A percentile compares a stretch with the other conserved stretches of the same genome.
phyloP scores from a whole-genome alignment of 2,329 filamentous ascomycete species.

The Pyrenochaeta sp. region DNA sequence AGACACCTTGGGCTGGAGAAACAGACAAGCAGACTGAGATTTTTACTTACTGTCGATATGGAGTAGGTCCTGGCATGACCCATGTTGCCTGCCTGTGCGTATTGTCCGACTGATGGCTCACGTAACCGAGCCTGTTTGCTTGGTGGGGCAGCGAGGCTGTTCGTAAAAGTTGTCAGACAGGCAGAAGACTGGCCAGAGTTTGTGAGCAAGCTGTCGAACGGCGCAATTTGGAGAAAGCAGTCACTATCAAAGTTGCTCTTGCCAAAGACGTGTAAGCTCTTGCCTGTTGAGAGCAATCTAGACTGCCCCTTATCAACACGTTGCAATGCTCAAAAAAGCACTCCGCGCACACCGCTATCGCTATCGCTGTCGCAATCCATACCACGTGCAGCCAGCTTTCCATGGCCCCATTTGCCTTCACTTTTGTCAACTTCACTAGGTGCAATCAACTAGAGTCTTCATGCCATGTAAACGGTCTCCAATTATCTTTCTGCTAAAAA shows the following conservation, averaged over 20 bases:
- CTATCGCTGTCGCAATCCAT: slow-evolving; percentile 16
- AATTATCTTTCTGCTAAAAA: slow-evolving; percentile 9
- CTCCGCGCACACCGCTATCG: slow-evolving; percentile 30
- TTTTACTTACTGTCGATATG: slow-evolving; percentile 47
- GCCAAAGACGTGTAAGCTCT: slow-evolving; percentile 17
- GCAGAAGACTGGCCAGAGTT: background rate
- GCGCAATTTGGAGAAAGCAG: slow-evolving; percentile 11
- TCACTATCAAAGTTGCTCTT: slow-evolving; percentile 15
- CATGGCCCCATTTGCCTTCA: background rate
- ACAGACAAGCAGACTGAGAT: slow-evolving; percentile 13
- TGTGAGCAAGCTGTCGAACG: background rate
- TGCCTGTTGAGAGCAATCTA: slow-evolving; percentile 1
- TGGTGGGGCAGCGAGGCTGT: slow-evolving; percentile 22
- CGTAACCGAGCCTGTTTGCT: slow-evolving; percentile 7
- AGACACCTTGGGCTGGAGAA: slow-evolving; percentile 15
- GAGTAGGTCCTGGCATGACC: slow-evolving; percentile 46
- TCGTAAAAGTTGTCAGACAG: slow-evolving; percentile 5
- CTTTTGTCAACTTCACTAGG: background rate
- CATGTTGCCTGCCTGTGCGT: slow-evolving; percentile 21
- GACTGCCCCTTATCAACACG: slow-evolving; percentile 24
- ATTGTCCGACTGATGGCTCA: slow-evolving; percentile 2
- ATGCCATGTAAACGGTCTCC: background rate
- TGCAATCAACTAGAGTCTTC: background rate
- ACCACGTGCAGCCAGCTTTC: slow-evolving; percentile 20
- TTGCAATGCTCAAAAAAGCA: slow-evolving; percentile 12